Evolutionary conservation across 768 basidiomycete genomes (phyloP).

Genomic region (Multifurca ochricompacta): DNA sequence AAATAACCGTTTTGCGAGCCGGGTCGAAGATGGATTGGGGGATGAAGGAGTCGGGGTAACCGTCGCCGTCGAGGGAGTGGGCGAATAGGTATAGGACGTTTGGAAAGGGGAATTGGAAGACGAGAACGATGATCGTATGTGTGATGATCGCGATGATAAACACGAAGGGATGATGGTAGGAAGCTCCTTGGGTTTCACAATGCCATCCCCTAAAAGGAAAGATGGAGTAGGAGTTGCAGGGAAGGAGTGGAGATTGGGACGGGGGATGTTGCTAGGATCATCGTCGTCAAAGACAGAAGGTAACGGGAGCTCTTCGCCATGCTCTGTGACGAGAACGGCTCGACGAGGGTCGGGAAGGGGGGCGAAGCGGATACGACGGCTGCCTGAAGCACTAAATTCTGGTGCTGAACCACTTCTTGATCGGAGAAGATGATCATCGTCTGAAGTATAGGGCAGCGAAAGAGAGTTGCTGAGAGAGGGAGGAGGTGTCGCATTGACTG

Average conservation of each 20-base stretch:
- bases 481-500: constrained; percentile 1
- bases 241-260: constrained; percentile 22
- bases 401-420: neutral
- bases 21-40: constrained; percentile 3
- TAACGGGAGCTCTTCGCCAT: constrained; percentile 36
- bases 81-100: neutral
- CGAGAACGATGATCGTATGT: neutral
- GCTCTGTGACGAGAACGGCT: constrained; percentile 36
- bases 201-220: constrained; percentile 16
- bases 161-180: neutral
- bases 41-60: neutral
- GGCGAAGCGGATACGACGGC: constrained; percentile 63
- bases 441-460: constrained; percentile 7
- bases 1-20: constrained; percentile 8
- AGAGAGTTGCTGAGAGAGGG: neutral
- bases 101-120: constrained; percentile 1
- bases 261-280: constrained; percentile 20
- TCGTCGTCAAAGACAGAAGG: constrained; percentile 27
- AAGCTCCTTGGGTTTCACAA: neutral
- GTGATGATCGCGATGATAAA: neutral
- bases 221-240: constrained; percentile 8
- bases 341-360: constrained; percentile 74
- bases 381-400: constrained; percentile 4
- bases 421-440: constrained; percentile 2
- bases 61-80: constrained; percentile 15